A percentile compares a stretch with the other conserved stretches of the same genome.
These are phyloP conservation scores for Cavenderia fasciculata DNA, from an alignment of 78 protist species.

Conservation along the genomic window DNA sequence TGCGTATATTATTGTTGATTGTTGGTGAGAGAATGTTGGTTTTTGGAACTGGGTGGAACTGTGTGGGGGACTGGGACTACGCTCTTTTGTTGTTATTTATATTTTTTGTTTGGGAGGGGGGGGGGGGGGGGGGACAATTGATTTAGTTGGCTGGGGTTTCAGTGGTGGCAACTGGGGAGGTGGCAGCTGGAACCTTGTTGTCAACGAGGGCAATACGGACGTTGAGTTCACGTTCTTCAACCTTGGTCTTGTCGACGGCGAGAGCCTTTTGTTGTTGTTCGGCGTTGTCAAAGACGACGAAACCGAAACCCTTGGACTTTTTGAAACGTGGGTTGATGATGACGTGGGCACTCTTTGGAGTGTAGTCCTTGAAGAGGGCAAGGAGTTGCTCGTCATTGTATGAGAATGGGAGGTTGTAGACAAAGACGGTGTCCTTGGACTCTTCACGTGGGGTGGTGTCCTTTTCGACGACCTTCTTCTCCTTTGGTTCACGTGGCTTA, in stretches of 20 bases:
- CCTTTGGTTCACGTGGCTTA: not conserved
- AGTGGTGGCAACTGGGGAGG: slow-evolving; percentile 38
- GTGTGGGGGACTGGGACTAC: too few relatives aligned
- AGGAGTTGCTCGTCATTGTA: slow-evolving; percentile 49
- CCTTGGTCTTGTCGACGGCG: slow-evolving; percentile 20
- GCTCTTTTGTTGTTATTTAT: not conserved
- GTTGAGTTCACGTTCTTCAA: slow-evolving; percentile 68
- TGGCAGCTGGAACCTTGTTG: not conserved
- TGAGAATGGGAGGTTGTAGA: slow-evolving; percentile 80
- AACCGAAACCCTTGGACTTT: slow-evolving; percentile 82
- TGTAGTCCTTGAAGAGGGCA: slow-evolving; percentile 70
- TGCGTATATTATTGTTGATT: too few relatives aligned
- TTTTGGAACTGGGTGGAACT: too few relatives aligned
- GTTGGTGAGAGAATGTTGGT: too few relatives aligned
- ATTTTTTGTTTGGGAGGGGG: not conserved
- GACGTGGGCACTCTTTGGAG: slow-evolving; percentile 81
- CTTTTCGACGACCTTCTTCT: not conserved
- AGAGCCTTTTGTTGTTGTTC: slow-evolving; percentile 69
- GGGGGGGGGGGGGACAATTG: not conserved
- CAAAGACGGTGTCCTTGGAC: slow-evolving; percentile 75
- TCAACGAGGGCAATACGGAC: slow-evolving; percentile 69
- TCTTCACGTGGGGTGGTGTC: slow-evolving; percentile 19
- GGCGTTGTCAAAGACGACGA: slow-evolving; percentile 77
- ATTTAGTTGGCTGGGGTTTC: slow-evolving; percentile 21
- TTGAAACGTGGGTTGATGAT: slow-evolving; percentile 38